Base-by-base conservation (phyloP, 1,284 basidiomycete species). In the Marasmius fiardii region DNA sequence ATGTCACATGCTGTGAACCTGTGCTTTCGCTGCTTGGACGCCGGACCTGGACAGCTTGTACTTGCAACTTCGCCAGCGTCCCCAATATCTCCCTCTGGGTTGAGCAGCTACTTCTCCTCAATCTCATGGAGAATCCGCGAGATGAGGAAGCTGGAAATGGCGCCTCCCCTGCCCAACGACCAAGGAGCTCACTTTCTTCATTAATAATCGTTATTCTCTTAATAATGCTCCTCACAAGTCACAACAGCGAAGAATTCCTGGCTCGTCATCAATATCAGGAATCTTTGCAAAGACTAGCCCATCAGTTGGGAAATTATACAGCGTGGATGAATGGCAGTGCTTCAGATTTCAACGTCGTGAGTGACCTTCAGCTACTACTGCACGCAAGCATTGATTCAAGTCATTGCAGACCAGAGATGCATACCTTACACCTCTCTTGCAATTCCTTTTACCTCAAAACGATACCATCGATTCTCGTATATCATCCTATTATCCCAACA, bases 211-310 rank as follows among this genome's bases (percentile, higher is more conserved):
- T 90, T 58, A 81, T 77, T 60, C 80, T 91, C 59, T 75, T 90
- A 66, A 74, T 92, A 31, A 90, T 87, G 69, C 78, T 92, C 77
- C 79, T 92, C 66, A 87, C 85, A 34, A 87, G 82, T 62, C 82
- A 85, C 60, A 82, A 76, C 57, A 75, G 78, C 11, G 86, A 89
- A 60, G 87, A 87, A 65, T 76, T 82, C 57, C 68, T 82, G 1
- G 75, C 80, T 12, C 74, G 83, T 56, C 81, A 79, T 60, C 81
- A 84, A 56, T 87, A 86, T 65, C 75, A 84, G 61, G 81, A 88
- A 57, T 74, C 81, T n/a, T 65, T 92, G 7, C 71, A 75, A 26
- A 75, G 74, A 6, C 67, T 90, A 52, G 76, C 76, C 39, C 73
- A 80, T 61, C 82, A 89, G 60, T 68, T 85, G 21, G 78, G 78